phyloP scores from a whole-genome alignment of 2,329 filamentous ascomycete species.

The Samsoniella hepiali region DNA sequence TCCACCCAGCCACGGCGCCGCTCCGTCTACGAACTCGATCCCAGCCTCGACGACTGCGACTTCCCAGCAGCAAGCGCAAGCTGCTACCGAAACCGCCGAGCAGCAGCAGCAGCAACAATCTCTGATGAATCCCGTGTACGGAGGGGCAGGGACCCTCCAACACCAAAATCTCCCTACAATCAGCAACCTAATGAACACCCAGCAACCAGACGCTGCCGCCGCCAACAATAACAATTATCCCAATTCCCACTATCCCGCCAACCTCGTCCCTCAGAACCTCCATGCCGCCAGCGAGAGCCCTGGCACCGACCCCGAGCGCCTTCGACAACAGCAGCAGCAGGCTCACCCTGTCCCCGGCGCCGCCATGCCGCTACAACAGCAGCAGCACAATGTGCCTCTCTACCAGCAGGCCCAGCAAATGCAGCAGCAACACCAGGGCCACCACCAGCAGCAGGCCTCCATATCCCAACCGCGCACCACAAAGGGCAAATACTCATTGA shows the following conservation, averaged over 20 bases:
- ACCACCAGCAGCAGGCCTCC: slow-evolving; percentile 28
- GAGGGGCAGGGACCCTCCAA: slow-evolving; percentile 36
- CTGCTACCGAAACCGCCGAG: slow-evolving; percentile 22
- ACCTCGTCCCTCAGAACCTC: slow-evolving; percentile 26
- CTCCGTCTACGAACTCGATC: slow-evolving; percentile 24
- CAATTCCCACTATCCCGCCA: slow-evolving; percentile 28
- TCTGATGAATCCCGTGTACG: slow-evolving; percentile 17
- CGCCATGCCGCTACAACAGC: slow-evolving; percentile 25
- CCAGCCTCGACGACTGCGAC: slow-evolving; percentile 12
- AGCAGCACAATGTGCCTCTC: slow-evolving; percentile 24
- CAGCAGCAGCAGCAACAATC: slow-evolving; percentile 25
- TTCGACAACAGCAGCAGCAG: slow-evolving; percentile 39
- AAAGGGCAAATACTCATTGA: slow-evolving; percentile 94
- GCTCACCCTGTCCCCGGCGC: slow-evolving; percentile 18
- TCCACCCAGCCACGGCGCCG: slow-evolving; percentile 21
- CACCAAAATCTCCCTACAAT: slow-evolving; percentile 75
- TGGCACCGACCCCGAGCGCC: slow-evolving; percentile 34
- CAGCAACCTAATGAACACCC: slow-evolving; percentile 75
- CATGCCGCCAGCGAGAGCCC: slow-evolving; percentile 36
- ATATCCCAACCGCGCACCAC: slow-evolving; percentile 61
- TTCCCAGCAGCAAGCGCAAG: slow-evolving; percentile 22
- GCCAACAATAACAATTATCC: slow-evolving; percentile 25
- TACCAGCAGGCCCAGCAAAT: slow-evolving; percentile 28
- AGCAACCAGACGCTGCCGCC: slow-evolving; percentile 36
- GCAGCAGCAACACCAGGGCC: slow-evolving; percentile 29